Conservation (phyloP, 192 early-diverging fungal species). For the Dissophora globulifera region DNA sequence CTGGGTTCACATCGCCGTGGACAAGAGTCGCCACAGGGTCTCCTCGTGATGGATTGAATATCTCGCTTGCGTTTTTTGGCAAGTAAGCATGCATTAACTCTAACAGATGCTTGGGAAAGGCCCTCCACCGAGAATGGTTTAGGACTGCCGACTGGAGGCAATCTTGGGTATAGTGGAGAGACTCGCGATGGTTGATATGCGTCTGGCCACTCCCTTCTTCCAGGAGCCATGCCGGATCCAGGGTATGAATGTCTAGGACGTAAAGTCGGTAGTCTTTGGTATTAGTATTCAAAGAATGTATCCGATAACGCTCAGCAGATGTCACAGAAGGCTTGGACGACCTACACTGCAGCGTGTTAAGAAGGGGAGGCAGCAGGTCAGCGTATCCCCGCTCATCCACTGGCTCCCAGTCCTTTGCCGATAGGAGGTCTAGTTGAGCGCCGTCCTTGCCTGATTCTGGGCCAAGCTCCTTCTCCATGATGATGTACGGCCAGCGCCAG, state of each 20-base stretch:
- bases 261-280: too few species aligned
- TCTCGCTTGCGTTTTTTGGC: conserved; percentile 10
- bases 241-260: conserved; percentile 13
- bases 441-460: neutral
- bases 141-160: neutral
- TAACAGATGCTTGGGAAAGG: conserved; percentile 50
- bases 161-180: neutral
- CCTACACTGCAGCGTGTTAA: conserved; percentile 16
- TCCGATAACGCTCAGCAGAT: too few species aligned
- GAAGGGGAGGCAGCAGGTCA: conserved; percentile 4
- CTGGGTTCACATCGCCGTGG: conserved; percentile 53
- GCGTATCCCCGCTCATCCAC: conserved; percentile 7
- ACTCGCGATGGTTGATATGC: neutral
- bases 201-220: neutral
- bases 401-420: conserved; percentile 19
- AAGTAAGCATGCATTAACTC: conserved; percentile 30
- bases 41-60: conserved; percentile 31
- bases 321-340: too few species aligned
- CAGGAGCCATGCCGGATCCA: neutral
- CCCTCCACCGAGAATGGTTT: conserved; percentile 42
- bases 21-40: conserved; percentile 26
- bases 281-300: too few species aligned
- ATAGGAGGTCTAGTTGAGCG: neutral
- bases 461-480: conserved; percentile 6
- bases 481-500: conserved; percentile 53